These are phyloP conservation scores for Areca catechu DNA, from an alignment of 176 grass and related monocot species.

Conservation along the genomic window DNA sequence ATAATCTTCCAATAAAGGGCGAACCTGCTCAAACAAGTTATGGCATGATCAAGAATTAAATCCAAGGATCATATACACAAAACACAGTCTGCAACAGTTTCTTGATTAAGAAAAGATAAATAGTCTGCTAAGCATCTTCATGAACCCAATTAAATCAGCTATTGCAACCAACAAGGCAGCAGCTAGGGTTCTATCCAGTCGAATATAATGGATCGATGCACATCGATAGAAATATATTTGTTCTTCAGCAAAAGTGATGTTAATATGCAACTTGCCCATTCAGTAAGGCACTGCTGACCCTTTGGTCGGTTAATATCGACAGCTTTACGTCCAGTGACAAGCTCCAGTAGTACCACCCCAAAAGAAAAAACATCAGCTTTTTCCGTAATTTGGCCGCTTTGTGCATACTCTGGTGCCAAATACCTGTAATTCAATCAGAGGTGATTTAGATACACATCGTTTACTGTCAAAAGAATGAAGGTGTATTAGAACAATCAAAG, in stretches of 20 bases:
- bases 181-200: too few species aligned
- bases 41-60: too few species aligned
- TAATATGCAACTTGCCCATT: slow-evolving; percentile 59
- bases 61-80: too few species aligned
- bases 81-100: too few species aligned
- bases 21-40: slow-evolving; percentile 34
- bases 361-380: slow-evolving; percentile 97
- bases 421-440: slow-evolving; percentile 33
- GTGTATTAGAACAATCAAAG: background rate
- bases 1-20: slow-evolving; percentile 58
- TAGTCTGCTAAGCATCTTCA: too few species aligned
- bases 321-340: slow-evolving; percentile 91
- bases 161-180: too few species aligned
- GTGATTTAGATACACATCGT: background rate
- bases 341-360: slow-evolving; percentile 88
- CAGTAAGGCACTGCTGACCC: slow-evolving; percentile 93
- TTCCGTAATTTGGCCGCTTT: slow-evolving; percentile 96
- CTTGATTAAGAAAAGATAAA: too few species aligned
- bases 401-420: slow-evolving; percentile 85
- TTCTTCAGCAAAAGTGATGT: too few species aligned
- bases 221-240: too few species aligned
- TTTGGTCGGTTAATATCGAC: slow-evolving; percentile 94
- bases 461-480: background rate
- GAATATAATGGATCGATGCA: too few species aligned
- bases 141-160: too few species aligned